phyloP scores from a whole-genome alignment of 2,329 filamentous ascomycete species.

The Canariomyces notabilis region DNA sequence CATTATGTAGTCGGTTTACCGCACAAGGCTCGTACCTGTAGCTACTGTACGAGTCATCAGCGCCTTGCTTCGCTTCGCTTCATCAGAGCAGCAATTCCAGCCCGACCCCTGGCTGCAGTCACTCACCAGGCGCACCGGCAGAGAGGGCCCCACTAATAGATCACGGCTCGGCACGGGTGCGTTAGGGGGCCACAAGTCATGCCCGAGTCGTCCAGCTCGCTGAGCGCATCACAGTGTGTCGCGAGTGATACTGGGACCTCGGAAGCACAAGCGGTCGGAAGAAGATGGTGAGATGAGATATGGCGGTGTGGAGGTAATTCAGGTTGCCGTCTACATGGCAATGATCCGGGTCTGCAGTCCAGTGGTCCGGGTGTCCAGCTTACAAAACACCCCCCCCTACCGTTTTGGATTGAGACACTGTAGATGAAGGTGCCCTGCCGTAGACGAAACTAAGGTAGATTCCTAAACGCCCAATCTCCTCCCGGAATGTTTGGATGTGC shows the following conservation, averaged over 20 bases:
- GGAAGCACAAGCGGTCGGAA: not conserved
- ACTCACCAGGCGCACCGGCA: not conserved
- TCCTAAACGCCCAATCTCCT: too few species aligned
- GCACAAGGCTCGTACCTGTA: not conserved
- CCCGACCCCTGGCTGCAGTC: not conserved
- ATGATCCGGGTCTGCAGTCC: too few species aligned
- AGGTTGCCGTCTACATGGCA: too few species aligned
- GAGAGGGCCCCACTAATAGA: not conserved
- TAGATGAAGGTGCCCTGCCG: too few species aligned
- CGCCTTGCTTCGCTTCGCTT: not conserved
- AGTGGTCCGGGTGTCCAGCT: too few species aligned
- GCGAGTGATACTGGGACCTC: not conserved
- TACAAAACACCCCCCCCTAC: too few species aligned
- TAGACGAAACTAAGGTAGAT: too few species aligned
- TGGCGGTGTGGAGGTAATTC: too few species aligned
- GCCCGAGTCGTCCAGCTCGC: not conserved
- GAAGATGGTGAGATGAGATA: not conserved
- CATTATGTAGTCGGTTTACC: constrained; percentile 12
- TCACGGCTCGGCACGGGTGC: not conserved
- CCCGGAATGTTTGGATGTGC: too few species aligned
- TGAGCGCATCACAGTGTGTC: not conserved
- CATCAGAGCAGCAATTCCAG: too few species aligned
- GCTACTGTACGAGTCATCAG: not conserved
- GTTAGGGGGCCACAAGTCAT: not conserved
- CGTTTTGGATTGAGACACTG: too few species aligned